These are phyloP conservation scores for Actinomortierella wolfii DNA, from an alignment of 371 early-diverging fungal species.

Conservation along the genomic window DNA sequence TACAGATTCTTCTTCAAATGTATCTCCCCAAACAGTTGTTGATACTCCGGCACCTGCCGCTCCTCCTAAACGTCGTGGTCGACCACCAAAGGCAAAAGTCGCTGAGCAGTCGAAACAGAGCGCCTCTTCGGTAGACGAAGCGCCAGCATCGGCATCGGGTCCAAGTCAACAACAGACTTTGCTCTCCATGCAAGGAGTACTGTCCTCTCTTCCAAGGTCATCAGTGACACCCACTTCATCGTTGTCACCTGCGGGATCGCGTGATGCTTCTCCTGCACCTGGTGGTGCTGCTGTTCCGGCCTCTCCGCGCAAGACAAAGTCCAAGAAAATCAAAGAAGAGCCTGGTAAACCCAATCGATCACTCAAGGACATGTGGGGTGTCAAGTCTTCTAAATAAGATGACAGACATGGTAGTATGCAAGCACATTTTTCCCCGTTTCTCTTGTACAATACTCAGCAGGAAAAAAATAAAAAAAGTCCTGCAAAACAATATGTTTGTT, in stretches of 20 bases:
- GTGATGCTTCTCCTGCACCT: not conserved
- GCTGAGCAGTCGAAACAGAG: not conserved
- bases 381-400: too few relatives aligned
- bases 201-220: not conserved
- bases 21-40: not conserved
- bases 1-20: not conserved
- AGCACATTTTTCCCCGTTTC: too few relatives aligned
- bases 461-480: too few relatives aligned
- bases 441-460: too few relatives aligned
- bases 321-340: constrained; percentile 18
- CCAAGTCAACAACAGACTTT: not conserved
- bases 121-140: not conserved
- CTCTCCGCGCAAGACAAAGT: not conserved
- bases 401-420: too few relatives aligned
- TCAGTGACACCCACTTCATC: not conserved
- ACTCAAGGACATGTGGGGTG: constrained; percentile 31
- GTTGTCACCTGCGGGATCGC: not conserved
- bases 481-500: too few relatives aligned
- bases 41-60: not conserved
- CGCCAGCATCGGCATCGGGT: not conserved
- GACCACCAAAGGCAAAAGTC: constrained; percentile 1
- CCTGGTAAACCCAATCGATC: constrained; percentile 8
- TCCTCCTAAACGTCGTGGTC: constrained; percentile 5
- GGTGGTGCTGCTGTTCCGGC: not conserved
- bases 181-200: not conserved